Conservation (phyloP, 768 basidiomycete genomes). For the Baorangia bicolor region DNA sequence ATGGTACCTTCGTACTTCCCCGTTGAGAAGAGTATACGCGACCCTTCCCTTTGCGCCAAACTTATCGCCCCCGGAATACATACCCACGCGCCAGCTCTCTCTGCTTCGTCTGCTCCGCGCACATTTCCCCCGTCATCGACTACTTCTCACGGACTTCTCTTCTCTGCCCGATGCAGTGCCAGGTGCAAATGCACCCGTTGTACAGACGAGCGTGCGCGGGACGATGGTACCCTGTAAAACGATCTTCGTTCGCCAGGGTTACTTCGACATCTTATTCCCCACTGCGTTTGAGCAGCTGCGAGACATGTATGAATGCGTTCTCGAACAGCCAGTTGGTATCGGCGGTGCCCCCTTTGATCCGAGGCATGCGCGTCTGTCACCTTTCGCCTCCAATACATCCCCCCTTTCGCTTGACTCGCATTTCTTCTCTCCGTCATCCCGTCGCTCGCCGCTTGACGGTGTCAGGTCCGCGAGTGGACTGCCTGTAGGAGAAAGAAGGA, state of each 20-base stretch:
- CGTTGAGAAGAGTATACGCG: conserved; percentile 62
- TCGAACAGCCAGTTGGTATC: conserved; percentile 54
- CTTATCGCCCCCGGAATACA: conserved; percentile 81
- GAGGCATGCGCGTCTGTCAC: conserved; percentile 44
- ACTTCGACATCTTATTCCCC: conserved; percentile 99
- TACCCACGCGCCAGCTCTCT: conserved; percentile 87
- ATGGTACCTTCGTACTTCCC: conserved; percentile 51
- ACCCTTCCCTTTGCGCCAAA: conserved; percentile 89
- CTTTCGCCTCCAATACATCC: conserved; percentile 49
- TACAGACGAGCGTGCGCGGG: conserved; percentile 87
- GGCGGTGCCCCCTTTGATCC: conserved; percentile 17
- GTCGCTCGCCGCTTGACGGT: conserved; percentile 68
- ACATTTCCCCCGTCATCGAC: conserved; percentile 89
- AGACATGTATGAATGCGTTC: conserved; percentile 87
- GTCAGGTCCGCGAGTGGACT: conserved; percentile 71
- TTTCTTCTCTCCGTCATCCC: conserved; percentile 63
- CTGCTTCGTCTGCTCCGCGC: conserved; percentile 80
- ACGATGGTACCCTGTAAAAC: conserved; percentile 87
- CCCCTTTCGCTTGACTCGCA: conserved; percentile 52
- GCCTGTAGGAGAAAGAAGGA: conserved; percentile 78
- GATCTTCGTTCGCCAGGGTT: conserved; percentile 90
- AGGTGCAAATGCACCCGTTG: conserved; percentile 74
- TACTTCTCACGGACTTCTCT: conserved; percentile 92
- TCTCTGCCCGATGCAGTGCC: conserved; percentile 82
- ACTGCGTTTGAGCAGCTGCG: conserved; percentile 82